Evolutionary conservation across 1,139 yeast species (phyloP), one percentile per base, ranked within the genome.

Genomic region (Blastobotrys raffinosifermentans): DNA sequence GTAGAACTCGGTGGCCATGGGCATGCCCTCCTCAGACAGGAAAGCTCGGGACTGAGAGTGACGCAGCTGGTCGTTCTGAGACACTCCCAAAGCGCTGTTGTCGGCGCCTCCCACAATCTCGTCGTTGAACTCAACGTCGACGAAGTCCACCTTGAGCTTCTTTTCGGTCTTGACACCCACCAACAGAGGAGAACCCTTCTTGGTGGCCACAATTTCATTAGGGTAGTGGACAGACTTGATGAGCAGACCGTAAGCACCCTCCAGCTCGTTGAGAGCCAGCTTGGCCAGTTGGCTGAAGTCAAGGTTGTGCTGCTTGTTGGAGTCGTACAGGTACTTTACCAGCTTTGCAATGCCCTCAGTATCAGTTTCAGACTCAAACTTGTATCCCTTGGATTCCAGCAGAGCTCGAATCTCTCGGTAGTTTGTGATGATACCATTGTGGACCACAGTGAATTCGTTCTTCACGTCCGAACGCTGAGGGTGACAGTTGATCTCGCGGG

Each of bases 381-480:
- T 64, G 63, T 72, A 81, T 36, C 97, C 97, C 65, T 87, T 86
- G 44, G 81, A 69, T 38, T 68, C 60, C 54, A 93, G 74, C 59
- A 91, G 75, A 37, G 91, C 83, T 61, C 83, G 84, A 60, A 91
- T 75, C 51, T 85, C 96, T 54, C 89, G 75, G 69, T 81, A 91
- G 67, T 93, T 93, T 55, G 98, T 89, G 62, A 93, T 86, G 61
- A 93, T 91, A 73, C 99, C 99, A 56, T 93, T 93, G 69, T 93
- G 99, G 37, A 93, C 97, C 47, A 93, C 81, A 26, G 84, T 78
- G 57, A 93, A 93, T 61, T 89, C 95, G 50, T 82, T 82, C 37
- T 66, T 64, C 8, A 73, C 72, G 60, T 86, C 98, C 0, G 96
- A 85, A 52, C 93, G 71, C 60, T 91, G 98, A 37, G 99, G 99